Evolutionary conservation across 495 filamentous ascomycete genomes (phyloP), one percentile per base, ranked within the genome.

Genomic region (Aspergillus carlsbadensis): DNA sequence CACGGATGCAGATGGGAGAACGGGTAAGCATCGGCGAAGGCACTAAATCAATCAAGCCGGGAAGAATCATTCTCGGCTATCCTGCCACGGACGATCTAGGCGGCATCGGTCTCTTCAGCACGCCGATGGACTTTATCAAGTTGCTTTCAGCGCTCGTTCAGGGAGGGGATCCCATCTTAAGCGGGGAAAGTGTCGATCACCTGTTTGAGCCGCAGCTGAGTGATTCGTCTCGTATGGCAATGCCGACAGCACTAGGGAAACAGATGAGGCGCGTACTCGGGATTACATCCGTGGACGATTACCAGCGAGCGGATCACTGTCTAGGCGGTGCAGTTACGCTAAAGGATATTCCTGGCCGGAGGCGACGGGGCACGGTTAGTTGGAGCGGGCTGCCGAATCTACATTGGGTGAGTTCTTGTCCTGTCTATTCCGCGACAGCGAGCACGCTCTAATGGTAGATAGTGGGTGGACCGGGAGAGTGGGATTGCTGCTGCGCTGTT

Each of bases 81-180:
- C 61, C 52, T 52, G 60, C 40, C n/a, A 10, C 57, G 29, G 66
- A 78, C 24, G 68, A 75, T 51, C 56, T 75, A 4, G 84, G 81
- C 1, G 84, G 84, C 1, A 72, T 68, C 0, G 84, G 84, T 1
- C 41, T 80, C 10, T 82, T 65, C 50, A 71, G 72, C 31, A 64
- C 58, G 6, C 37, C 54, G 0, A 43, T 14, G 63, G 40, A 60
- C 47, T 60, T 52, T 39, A 20, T 41, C 8, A 60, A 64, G 41
- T 36, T 63, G 0, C 36, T 65, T 5, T 13, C 54, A 17, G 18
- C 63, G 6, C 50, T 65, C 17, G 52, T 63, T 26, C 33, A 10
- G 45, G 55, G 33, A 26, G 43, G 43, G 1, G 22, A 11, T 2
- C 22, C 22, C 1, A 4, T 46, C 5, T 10, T 46, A 2, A 15